Percentiles rank a stretch among this genome's conserved stretches.
Conservation (phyloP, 306 rosid genomes). For the Abrus pulchellus region DNA sequence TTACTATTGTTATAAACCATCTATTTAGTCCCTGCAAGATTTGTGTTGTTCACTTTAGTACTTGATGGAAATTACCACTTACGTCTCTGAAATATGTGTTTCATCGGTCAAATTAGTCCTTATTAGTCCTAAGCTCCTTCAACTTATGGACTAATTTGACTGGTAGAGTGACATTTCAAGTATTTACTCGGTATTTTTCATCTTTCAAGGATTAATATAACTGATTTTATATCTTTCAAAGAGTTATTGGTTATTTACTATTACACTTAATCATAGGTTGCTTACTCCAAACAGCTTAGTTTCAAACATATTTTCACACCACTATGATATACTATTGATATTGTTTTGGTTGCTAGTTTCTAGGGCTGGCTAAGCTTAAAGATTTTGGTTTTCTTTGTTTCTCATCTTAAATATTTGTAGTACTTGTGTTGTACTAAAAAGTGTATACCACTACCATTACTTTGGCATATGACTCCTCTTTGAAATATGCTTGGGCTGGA, state of each 20-base stretch:
- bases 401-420: background rate
- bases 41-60: background rate
- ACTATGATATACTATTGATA: background rate
- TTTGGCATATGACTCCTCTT: background rate
- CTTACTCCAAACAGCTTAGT: background rate
- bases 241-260: background rate
- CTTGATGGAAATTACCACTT: background rate
- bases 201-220: background rate
- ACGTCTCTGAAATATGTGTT: background rate
- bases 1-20: background rate
- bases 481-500: background rate
- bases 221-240: background rate
- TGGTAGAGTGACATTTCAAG: background rate
- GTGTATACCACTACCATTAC: background rate
- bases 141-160: background rate
- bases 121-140: background rate
- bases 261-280: constrained; percentile 14
- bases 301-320: background rate
- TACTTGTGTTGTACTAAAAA: background rate
- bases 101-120: background rate
- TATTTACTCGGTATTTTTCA: background rate
- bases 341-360: constrained; percentile 24
- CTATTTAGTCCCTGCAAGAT: background rate
- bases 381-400: background rate
- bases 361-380: constrained; percentile 15